Conservation (phyloP, 495 filamentous ascomycete genomes). For the Podospora appendiculata region DNA sequence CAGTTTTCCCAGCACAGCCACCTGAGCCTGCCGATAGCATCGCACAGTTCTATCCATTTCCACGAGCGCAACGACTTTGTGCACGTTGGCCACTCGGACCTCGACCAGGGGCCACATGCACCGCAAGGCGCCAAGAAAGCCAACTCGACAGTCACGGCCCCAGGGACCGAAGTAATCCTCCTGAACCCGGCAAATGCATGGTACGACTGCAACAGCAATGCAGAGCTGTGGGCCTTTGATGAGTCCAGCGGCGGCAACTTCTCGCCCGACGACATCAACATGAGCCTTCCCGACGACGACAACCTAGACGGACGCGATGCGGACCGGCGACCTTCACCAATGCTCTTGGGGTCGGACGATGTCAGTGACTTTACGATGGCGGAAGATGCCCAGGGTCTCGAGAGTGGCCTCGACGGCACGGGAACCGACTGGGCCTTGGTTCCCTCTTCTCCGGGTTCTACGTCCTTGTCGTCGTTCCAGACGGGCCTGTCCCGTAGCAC, state of each 20-base stretch:
- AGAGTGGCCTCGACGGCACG: slow-evolving; percentile 2
- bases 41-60: too few relatives aligned
- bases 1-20: too few relatives aligned
- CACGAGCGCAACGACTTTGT: too few relatives aligned
- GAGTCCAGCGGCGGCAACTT: neutral
- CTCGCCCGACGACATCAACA: neutral
- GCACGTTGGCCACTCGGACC: neutral
- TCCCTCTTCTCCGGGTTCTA: slow-evolving; percentile 6
- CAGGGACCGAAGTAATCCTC: slow-evolving; percentile 9
- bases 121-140: too few relatives aligned
- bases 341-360: slow-evolving; percentile 6
- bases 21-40: too few relatives aligned
- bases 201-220: slow-evolving; percentile 23
- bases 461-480: slow-evolving; percentile 4
- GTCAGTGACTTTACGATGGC: slow-evolving; percentile 1
- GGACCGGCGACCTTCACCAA: slow-evolving; percentile 6
- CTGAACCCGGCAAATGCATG: slow-evolving; percentile 14
- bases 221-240: slow-evolving; percentile 3
- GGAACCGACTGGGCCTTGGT: slow-evolving; percentile 17
- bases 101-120: neutral
- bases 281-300: neutral
- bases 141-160: neutral
- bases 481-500: slow-evolving; percentile 7
- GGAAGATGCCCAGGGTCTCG: neutral
- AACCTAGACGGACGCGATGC: slow-evolving; percentile 7